Evolutionary conservation across 805 yeast species (phyloP).

Genomic region (Zygotorulaspora sp.): DNA sequence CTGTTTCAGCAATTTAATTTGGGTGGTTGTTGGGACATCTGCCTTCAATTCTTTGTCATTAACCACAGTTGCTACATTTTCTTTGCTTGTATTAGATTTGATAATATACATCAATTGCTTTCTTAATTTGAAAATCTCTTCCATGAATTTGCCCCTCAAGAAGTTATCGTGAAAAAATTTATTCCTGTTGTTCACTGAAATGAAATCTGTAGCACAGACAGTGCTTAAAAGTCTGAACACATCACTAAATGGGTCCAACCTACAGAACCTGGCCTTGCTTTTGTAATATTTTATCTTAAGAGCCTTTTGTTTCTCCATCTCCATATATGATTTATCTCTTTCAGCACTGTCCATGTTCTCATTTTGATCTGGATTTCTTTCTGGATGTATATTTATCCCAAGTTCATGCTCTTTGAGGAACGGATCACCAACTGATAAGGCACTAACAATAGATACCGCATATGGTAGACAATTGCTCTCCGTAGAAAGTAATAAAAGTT

Average conservation of each 20-base stretch:
- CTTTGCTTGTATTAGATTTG: conserved; percentile 56
- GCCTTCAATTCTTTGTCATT: conserved; percentile 46
- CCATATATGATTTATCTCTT: conserved; percentile 22
- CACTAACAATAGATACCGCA: conserved; percentile 87
- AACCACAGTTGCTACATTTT: conserved; percentile 49
- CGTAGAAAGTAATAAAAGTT: conserved; percentile 81
- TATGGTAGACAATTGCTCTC: conserved; percentile 83
- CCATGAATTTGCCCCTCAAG: conserved; percentile 74
- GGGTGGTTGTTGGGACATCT: conserved; percentile 63
- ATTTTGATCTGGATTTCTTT: conserved; percentile 12
- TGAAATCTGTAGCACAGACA: conserved; percentile 82
- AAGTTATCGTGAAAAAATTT: conserved; percentile 57
- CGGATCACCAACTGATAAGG: conserved; percentile 90
- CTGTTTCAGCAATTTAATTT: conserved; percentile 77
- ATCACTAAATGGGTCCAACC: conserved; percentile 72
- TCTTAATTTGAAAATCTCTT: conserved; percentile 77
- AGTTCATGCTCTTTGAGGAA: conserved; percentile 71
- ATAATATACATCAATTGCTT: conserved; percentile 76
- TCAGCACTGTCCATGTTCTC: conserved; percentile 26
- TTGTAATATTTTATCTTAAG: conserved; percentile 50
- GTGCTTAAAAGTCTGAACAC: conserved; percentile 71
- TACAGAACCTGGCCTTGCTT: conserved; percentile 56
- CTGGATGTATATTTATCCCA: conserved; percentile 40
- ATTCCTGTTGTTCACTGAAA: conserved; percentile 44
- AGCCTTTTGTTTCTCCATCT: conserved; percentile 39